phyloP scores from a whole-genome alignment of 768 basidiomycete genomes.

The Peribolospora kevripleyi region DNA sequence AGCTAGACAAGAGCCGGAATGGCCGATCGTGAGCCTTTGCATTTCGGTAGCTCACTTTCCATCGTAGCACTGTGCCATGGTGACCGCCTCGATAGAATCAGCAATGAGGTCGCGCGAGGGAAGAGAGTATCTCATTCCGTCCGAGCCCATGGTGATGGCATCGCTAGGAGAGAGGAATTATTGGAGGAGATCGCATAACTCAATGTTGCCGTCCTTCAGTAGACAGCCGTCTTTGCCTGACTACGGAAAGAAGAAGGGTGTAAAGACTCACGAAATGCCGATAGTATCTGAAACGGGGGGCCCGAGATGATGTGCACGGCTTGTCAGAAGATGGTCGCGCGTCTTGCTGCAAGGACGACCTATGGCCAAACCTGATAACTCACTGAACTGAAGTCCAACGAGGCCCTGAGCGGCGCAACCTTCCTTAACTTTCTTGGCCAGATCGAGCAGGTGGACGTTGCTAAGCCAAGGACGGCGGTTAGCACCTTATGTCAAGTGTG shows the following conservation, averaged over 20 bases:
- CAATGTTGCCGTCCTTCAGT: no score
- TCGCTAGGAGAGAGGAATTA: constrained; percentile 26
- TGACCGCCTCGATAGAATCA: constrained; percentile 44
- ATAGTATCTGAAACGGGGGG: neutral
- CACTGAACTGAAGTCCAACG: constrained; percentile 54
- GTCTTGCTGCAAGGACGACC: no score
- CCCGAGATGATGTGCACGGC: no score
- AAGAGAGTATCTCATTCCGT: constrained; percentile 40
- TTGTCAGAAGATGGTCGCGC: no score
- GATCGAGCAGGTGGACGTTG: constrained; percentile 55
- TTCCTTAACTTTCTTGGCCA: constrained; percentile 53
- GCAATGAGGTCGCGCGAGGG: constrained; percentile 75
- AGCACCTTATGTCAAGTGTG: no score
- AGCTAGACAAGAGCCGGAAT: neutral
- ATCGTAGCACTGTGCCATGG: constrained; percentile 45
- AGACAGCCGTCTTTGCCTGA: neutral
- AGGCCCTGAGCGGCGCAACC: constrained; percentile 60
- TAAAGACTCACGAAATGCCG: neutral
- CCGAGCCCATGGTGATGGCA: constrained; percentile 72
- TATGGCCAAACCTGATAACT: no score
- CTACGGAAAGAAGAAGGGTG: neutral
- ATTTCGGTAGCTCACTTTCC: constrained; percentile 25
- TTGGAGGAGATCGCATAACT: no score
- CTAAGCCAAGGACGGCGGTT: constrained; percentile 13
- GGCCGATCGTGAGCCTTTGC: neutral